These are phyloP conservation scores for Zarea fungicola DNA, from an alignment of 2,329 filamentous ascomycete species.

Conservation along the genomic window DNA sequence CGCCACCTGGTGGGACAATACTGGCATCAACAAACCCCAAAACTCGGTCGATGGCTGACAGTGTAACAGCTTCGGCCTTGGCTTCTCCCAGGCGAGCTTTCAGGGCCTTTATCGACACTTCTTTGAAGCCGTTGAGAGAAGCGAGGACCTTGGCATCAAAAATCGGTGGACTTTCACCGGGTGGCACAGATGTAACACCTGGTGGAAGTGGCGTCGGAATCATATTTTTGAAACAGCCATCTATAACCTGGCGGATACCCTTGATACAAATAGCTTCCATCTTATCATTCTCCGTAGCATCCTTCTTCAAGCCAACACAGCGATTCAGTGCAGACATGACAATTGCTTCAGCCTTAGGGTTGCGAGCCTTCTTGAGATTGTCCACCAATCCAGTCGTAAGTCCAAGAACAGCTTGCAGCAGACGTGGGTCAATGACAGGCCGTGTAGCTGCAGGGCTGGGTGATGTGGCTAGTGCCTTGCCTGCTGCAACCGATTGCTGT, in stretches of 20 bases:
- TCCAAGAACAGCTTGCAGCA: slow-evolving; percentile 37
- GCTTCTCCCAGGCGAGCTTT: slow-evolving; percentile 34
- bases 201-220: slow-evolving; percentile 31
- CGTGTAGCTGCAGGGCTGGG: slow-evolving; percentile 23
- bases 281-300: slow-evolving; percentile 38
- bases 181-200: slow-evolving; percentile 22
- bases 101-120: slow-evolving; percentile 39
- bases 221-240: slow-evolving; percentile 36
- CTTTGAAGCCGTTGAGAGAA: slow-evolving; percentile 41
- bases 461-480: slow-evolving; percentile 23
- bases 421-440: slow-evolving; percentile 39
- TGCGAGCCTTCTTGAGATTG: slow-evolving; percentile 39
- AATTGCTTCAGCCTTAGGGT: slow-evolving; percentile 40
- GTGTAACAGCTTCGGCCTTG: slow-evolving; percentile 40
- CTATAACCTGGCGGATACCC: slow-evolving; percentile 37
- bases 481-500: slow-evolving; percentile 15
- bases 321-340: slow-evolving; percentile 51
- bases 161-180: slow-evolving; percentile 24
- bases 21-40: slow-evolving; percentile 43
- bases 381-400: slow-evolving; percentile 44
- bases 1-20: slow-evolving; percentile 30
- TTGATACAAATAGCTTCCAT: slow-evolving; percentile 44
- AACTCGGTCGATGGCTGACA: slow-evolving; percentile 47
- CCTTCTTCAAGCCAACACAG: slow-evolving; percentile 42
- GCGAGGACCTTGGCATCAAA: slow-evolving; percentile 37